Base-by-base conservation (phyloP, 1,139 yeast species). In the Pichia kudriavzevii region DNA sequence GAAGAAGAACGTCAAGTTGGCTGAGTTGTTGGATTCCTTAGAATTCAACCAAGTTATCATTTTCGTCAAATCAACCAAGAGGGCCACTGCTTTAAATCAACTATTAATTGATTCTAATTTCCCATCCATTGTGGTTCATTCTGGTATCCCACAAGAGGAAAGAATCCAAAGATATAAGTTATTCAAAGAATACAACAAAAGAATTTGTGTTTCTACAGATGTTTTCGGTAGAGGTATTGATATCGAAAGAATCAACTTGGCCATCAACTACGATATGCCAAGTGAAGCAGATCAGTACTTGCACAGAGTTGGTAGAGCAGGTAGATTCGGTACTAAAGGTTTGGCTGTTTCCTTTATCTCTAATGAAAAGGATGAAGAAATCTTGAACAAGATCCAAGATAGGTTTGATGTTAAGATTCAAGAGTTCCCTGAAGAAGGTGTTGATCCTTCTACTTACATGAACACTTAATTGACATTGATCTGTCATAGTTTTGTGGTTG, bases 251-350 rank as follows among this genome's bases (percentile, higher is more conserved):
- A 88, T 91, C 66, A 91, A 91, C 67, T 69, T 91, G 62, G 98
- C 97, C 45, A 87, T 91, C 70, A 91, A 91, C 71, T 91, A 91
- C 64, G 98, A 91, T 66, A 67, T 84, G 66, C 81, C 82, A 49
- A 69, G 64, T 49, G 95, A 85, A 66, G 95, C 97, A 46, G 98
- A 91, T 65, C 96, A 91, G 66, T 91, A 91, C 66, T 76, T 91
- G 60, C 98, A 91, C 71, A 84, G 98, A 69, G 98, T 91, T 45
- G 98, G 98, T 60, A 87, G 98, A 77, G 98, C 98, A 51, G 98
- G 98, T 66, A 87, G 98, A 74, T 91, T 91, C 56, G 98, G 98
- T 71, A 91, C 98, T 60, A 91, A 91, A 69, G 98, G 98, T 67
- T 78, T 91, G 55, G 95, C 96, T 37, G 73, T 91, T 43, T 85